These are phyloP conservation scores for Sclerotinia spermophila DNA, from an alignment of 2,329 filamentous ascomycete genomes.

Conservation along the genomic window DNA sequence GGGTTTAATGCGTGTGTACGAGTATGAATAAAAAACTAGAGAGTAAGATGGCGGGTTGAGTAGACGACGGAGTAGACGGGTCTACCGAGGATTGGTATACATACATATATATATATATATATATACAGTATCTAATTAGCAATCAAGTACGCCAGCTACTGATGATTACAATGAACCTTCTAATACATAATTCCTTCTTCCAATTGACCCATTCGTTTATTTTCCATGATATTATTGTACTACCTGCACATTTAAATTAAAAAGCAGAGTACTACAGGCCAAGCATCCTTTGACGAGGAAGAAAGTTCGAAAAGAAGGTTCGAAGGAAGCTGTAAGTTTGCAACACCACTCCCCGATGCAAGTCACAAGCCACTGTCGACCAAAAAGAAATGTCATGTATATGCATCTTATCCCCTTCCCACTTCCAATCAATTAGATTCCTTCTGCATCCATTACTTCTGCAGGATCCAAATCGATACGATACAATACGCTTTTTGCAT, in stretches of 20 bases:
- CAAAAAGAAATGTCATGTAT: neutral
- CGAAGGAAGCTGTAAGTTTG: constrained; percentile 8
- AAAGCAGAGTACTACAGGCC: neutral
- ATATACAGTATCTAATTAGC: neutral
- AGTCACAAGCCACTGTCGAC: neutral
- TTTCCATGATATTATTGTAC: neutral
- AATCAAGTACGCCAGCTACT: neutral
- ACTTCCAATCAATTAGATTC: neutral
- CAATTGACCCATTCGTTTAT: neutral
- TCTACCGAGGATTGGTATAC: neutral
- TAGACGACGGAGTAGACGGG: neutral
- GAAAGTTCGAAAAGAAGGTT: neutral
- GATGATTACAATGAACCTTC: neutral
- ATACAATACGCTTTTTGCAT: neutral
- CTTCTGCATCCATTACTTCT: neutral
- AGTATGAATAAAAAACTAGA: too few relatives aligned
- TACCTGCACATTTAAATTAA: constrained; percentile 2
- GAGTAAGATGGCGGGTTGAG: neutral
- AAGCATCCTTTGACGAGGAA: neutral
- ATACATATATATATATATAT: neutral
- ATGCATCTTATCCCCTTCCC: neutral
- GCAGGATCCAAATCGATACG: neutral
- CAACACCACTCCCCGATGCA: neutral
- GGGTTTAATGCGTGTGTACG: neutral
- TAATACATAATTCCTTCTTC: neutral